Base-by-base conservation (phyloP, 441 rosid genomes). In the Metrosideros polymorpha region DNA sequence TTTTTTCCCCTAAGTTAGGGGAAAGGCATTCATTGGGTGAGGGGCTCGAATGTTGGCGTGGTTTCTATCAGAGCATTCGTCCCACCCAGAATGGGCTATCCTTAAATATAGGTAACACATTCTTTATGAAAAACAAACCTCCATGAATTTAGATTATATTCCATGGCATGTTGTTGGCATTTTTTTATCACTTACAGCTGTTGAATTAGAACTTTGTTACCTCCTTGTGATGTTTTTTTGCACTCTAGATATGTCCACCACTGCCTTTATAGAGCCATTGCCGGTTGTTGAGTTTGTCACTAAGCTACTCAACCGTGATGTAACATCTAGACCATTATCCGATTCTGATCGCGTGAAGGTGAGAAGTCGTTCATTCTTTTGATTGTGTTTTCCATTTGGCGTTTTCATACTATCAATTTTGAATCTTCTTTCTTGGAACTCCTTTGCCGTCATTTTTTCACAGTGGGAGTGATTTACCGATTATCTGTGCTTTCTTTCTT, bases 281-380 rank as follows among this genome's bases (percentile, higher is more conserved):
- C 96, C 97, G 9, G 99, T 97, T 25, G 93, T 94, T 87, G 95
- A 90, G 4, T 97, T 97, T 87, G 99, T 97, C 22, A 87, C 88
- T 12, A 89, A 96, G 90, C 87, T 97, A 86, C 93, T 97, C 87
- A 90, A 85, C 76, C 92, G 98, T 18, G 97, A 95, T 89, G 95
- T 93, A 85, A 90, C 93, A 32, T 66, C 97, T 24, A 92, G 98
- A 30, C 98, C 98, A 29, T 85, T 97, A 84, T 94, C 96, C 18
- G 99, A 97, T 93, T 94, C 98, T 76, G 98, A 96, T 85, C 97
- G 99, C 30, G 96, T 97, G 45, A 97, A 97, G 99, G 99, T 97
- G 43, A 85, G 89, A 56, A 19, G 85, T 32, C 47, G 6, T 42
- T 66, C n/a, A 22, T 71, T 55, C 55, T 86, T 57, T 30, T 30